These are phyloP conservation scores for Scytalidium lignicola DNA, from an alignment of 2,329 filamentous ascomycete species.

Conservation along the genomic window DNA sequence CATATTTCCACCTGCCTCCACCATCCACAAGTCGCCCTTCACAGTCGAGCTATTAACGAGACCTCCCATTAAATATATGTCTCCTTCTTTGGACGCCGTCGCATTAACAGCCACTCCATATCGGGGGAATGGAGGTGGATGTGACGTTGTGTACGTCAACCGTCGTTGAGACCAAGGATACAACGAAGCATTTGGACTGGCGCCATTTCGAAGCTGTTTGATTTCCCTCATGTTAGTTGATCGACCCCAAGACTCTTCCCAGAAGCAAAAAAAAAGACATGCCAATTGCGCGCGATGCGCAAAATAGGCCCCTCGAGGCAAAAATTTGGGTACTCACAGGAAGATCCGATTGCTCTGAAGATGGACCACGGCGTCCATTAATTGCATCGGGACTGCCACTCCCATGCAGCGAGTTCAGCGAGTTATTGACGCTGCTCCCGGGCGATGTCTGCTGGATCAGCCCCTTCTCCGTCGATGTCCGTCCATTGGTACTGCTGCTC, in stretches of 20 bases:
- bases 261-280: too few relatives aligned
- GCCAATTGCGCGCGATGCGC: neutral
- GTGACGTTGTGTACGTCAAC: conserved; percentile 76
- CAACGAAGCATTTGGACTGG: conserved; percentile 67
- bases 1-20: conserved; percentile 83
- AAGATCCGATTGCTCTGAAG: conserved; percentile 27
- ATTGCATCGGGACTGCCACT: conserved; percentile 36
- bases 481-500: conserved; percentile 38
- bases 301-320: neutral
- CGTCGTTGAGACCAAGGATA: conserved; percentile 95
- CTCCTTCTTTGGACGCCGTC: conserved; percentile 88
- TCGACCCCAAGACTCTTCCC: too few relatives aligned
- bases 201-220: conserved; percentile 49
- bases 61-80: conserved; percentile 96
- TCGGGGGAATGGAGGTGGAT: conserved; percentile 85
- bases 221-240: neutral
- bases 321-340: conserved; percentile 29
- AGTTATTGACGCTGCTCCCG: conserved; percentile 37
- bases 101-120: conserved; percentile 97
- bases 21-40: conserved; percentile 96
- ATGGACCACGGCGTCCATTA: conserved; percentile 52
- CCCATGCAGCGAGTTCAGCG: conserved; percentile 63
- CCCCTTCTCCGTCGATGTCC: conserved; percentile 46
- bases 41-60: conserved; percentile 92
- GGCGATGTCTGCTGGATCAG: conserved; percentile 57